Base-by-base conservation (phyloP, 768 basidiomycete genomes). In the Tricholoma sp. region DNA sequence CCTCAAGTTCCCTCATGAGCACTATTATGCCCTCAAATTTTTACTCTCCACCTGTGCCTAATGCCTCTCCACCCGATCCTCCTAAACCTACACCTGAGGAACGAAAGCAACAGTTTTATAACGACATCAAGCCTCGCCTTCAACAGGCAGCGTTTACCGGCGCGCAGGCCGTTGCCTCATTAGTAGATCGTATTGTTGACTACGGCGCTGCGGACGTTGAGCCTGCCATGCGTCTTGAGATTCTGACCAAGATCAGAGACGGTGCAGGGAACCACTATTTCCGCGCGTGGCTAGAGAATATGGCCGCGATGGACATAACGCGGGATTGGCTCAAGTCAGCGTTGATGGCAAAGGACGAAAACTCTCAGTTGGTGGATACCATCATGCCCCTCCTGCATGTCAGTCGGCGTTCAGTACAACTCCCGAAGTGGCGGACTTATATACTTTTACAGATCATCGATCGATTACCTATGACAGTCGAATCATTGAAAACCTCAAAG, bases 321-420 rank as follows among this genome's bases (percentile, higher is more conserved):
- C 80, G 88, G 50, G 88, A 89, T 61, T 94, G 91, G 91, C 72
- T 94, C 57, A 89, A 85, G 72, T 77, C 85, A 1, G 88, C 81
- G 20, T 80, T 83, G 56, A 76, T 78, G 29, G 80, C 77, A 48
- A 83, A 82, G 58, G 74, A 67, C 55, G 84, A 85, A 55, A 74
- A 66, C 54, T 72, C 78, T 58, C 47, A n/a, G 9, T 67, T 86
- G 56, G 78, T 81, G 52, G 87, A 91, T 67, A 91, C 89, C 5
- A 83, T 86, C 55, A 94, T 92, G 91, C 91, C 91, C 32, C 75
- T 93, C 62, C 75, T 94, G 51, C 89, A 92, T 73, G 91, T 93
- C 73, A 77, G 91, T 83, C 52, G 53, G 62, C 48, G 37, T 48
- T 2, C 18, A 55, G 34, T 36, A 54, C 45, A 6, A 36, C 9